Evolutionary conservation across 179 eudicot genomes (phyloP).

Genomic region (Nepenthes alata): DNA sequence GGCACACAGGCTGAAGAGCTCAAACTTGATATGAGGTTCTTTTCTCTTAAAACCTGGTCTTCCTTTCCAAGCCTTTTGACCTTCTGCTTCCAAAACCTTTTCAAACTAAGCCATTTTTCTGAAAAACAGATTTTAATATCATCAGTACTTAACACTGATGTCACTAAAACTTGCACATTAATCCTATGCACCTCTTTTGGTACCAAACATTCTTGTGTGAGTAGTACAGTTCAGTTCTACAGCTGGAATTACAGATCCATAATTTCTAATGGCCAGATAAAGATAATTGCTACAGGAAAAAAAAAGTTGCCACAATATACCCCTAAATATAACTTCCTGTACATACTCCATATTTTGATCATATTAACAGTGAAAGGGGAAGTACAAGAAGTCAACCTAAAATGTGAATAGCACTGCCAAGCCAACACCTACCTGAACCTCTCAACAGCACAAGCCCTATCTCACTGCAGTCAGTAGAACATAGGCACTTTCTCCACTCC

Average conservation of each 20-base stretch:
- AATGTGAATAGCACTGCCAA: background rate
- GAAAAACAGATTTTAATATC: slow-evolving; percentile 7
- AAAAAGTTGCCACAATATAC: background rate
- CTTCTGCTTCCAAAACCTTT: slow-evolving; percentile 73
- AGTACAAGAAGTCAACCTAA: background rate
- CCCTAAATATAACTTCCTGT: too few species aligned
- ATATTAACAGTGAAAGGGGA: background rate
- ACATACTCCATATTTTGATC: background rate
- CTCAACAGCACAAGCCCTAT: slow-evolving; percentile 61
- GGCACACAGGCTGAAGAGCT: slow-evolving; percentile 47
- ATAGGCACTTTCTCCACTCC: slow-evolving; percentile 73
- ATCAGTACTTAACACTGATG: background rate
- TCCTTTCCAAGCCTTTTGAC: slow-evolving; percentile 71
- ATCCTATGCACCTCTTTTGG: too few species aligned
- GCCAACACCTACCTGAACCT: slow-evolving; percentile 40
- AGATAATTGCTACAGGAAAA: background rate
- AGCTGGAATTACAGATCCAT: background rate
- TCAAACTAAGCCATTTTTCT: slow-evolving; percentile 62
- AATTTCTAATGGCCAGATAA: too few species aligned
- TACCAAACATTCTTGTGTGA: background rate
- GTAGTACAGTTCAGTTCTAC: background rate
- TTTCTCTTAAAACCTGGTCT: slow-evolving; percentile 66
- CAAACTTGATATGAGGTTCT: slow-evolving; percentile 46
- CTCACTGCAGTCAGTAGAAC: slow-evolving; percentile 82
- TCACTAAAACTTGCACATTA: background rate